Evolutionary conservation across 495 filamentous ascomycete species (phyloP), one percentile per base, ranked within the genome.

Genomic region (Thermothielavioides terrestris): DNA sequence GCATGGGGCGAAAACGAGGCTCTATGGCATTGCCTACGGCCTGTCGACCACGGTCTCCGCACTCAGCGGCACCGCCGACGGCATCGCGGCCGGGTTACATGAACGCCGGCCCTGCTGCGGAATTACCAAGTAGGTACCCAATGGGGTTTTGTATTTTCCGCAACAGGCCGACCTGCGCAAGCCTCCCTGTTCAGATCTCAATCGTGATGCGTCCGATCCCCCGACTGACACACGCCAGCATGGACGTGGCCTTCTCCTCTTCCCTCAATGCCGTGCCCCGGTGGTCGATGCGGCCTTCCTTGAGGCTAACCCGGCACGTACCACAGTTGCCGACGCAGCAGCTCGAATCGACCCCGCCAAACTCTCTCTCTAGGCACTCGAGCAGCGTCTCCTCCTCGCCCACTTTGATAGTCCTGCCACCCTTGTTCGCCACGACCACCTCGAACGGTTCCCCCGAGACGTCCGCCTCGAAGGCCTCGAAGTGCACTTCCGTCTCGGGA

Each of bases 11-110:
- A 70, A 2, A 75, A 72, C 18, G 78, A 78, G n/a, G 0, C 75
- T 76, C 0, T 77, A 79, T 38, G 81, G 76, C 0, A 74, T 81
- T 22, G 79, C 71, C 0, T 85, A 82, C 52, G 81, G 75, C 0
- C 64, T 85, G 9, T 83, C 76, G 46, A 80, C 78, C 45, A 75
- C 71, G 36, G 72, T 77, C 0, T 83, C 75, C 49, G 79, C 82
- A 0, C 73, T 77, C 0, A 81, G 83, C 4, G 79, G 81, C 36
- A 69, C 79, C 3, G 61, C 82, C 17, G 82, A 83, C 2, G 79
- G 83, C 42, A 57, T 84, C 20, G 73, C 77, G 68, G 79, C 76
- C n/a, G 9, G 83, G 82, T 0, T 81, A 79, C 38, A 67, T 87
- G 27, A 65, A 73, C 8, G 70, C 77, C 14, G 59, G 62, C 12